Conservation (phyloP, 495 filamentous ascomycete species). For the Daldinia concentrica region DNA sequence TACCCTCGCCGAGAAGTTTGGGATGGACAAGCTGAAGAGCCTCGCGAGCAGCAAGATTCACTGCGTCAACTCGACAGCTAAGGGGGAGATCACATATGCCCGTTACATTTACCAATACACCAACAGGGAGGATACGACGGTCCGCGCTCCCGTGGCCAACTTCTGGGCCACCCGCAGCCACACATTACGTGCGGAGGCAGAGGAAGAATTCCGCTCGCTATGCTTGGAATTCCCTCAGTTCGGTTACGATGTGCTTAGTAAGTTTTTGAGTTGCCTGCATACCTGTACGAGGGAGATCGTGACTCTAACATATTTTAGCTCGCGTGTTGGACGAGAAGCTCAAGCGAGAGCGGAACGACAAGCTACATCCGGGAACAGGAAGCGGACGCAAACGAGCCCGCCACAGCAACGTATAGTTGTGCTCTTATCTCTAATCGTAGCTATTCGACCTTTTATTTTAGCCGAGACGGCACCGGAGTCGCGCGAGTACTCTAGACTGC, state of each 20-base stretch:
- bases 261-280: constrained; percentile 30
- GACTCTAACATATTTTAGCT: constrained; percentile 49
- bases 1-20: constrained; percentile 84
- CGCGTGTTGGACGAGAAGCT: constrained; percentile 68
- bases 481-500: neutral
- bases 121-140: constrained; percentile 69
- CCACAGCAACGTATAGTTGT: constrained; percentile 52
- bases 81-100: constrained; percentile 89
- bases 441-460: neutral
- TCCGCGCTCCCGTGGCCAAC: constrained; percentile 84
- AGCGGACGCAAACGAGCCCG: constrained; percentile 62
- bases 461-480: neutral
- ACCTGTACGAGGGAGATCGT: neutral
- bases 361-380: constrained; percentile 57
- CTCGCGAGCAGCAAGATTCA: constrained; percentile 90
- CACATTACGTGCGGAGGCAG: constrained; percentile 81
- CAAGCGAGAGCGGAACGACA: constrained; percentile 64
- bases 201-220: constrained; percentile 79
- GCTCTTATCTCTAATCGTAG: neutral
- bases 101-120: constrained; percentile 89
- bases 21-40: constrained; percentile 73
- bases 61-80: constrained; percentile 81
- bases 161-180: constrained; percentile 89
- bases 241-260: constrained; percentile 85
- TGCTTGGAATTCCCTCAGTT: constrained; percentile 93